Conservation (phyloP, 257 asterid species). For the Cynanchum wilfordii region DNA sequence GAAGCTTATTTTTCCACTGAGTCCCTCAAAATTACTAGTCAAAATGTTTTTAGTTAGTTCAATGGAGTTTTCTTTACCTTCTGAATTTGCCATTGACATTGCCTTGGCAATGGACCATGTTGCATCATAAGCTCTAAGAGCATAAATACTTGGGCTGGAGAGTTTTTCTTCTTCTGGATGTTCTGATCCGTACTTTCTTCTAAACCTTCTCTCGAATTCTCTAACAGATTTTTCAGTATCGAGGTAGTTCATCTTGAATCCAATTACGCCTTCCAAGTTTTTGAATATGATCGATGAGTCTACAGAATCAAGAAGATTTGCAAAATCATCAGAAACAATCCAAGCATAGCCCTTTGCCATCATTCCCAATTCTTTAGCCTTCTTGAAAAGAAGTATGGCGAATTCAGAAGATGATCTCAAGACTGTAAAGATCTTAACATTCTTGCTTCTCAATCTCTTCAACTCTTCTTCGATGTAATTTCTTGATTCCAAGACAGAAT, state of each 20-base stretch:
- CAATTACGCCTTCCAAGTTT: slow-evolving; percentile 63
- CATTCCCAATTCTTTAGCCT: slow-evolving; percentile 46
- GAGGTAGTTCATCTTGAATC: slow-evolving; percentile 30
- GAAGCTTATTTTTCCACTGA: slow-evolving; percentile 49
- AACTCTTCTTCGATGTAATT: slow-evolving; percentile 25
- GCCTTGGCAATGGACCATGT: slow-evolving; percentile 30
- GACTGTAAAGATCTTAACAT: slow-evolving; percentile 32
- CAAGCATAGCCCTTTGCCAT: slow-evolving; percentile 53
- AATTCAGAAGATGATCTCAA: slow-evolving; percentile 42
- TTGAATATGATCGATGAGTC: slow-evolving; percentile 25
- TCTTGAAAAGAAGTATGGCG: slow-evolving; percentile 34
- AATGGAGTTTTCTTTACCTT: slow-evolving; percentile 12
- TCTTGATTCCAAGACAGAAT: slow-evolving; percentile 20
- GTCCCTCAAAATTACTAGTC: slow-evolving; percentile 38
- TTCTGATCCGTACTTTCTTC: slow-evolving; percentile 29
- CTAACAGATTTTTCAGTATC: slow-evolving; percentile 16
- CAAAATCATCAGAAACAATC: slow-evolving; percentile 48
- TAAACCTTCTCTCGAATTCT: slow-evolving; percentile 33
- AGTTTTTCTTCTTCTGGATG: slow-evolving; percentile 44
- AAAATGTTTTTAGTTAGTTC: slow-evolving; percentile 13
- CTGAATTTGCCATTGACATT: slow-evolving; percentile 14
- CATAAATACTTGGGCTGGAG: slow-evolving; percentile 37
- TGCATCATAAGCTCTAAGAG: slow-evolving; percentile 55
- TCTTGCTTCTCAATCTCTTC: slow-evolving; percentile 22
- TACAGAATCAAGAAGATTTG: slow-evolving; percentile 44